Conservation (phyloP, 805 yeast species). For the Metschnikowia lachancei region DNA sequence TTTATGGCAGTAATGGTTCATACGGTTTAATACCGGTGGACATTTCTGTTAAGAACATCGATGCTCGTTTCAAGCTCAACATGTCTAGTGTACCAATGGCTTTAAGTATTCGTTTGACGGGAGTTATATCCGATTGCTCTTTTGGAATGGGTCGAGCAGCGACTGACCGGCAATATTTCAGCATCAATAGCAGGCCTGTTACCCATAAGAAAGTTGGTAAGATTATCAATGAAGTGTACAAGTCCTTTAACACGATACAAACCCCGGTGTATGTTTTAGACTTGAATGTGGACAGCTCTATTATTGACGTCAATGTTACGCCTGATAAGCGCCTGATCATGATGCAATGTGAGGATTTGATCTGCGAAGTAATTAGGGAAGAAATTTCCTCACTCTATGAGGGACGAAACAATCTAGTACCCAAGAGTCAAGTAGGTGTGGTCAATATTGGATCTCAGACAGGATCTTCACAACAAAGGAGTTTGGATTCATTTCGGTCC, state of each 20-base stretch:
- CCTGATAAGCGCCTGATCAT: conserved; percentile 83
- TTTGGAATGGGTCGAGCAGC: conserved; percentile 68
- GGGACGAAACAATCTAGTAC: conserved; percentile 34
- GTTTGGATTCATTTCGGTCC: conserved; percentile 17
- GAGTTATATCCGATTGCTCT: conserved; percentile 71
- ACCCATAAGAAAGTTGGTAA: conserved; percentile 51
- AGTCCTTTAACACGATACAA: conserved; percentile 67
- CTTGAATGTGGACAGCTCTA: conserved; percentile 48
- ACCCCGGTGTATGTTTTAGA: conserved; percentile 68
- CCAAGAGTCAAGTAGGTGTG: conserved; percentile 30
- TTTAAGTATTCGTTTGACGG: conserved; percentile 30
- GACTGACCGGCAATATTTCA: conserved; percentile 73
- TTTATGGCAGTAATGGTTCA: conserved; percentile 69
- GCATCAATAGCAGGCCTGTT: conserved; percentile 76
- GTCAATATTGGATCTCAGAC: conserved; percentile 18
- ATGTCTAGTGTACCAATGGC: conserved; percentile 12
- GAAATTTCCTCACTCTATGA: conserved; percentile 49
- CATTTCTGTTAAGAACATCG: conserved; percentile 34
- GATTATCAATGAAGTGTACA: conserved; percentile 70
- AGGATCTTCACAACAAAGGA: not conserved
- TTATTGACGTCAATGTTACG: conserved; percentile 81
- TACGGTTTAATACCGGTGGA: conserved; percentile 55
- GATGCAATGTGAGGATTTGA: conserved; percentile 60
- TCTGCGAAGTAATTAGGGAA: conserved; percentile 56
- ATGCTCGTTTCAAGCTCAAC: conserved; percentile 23